phyloP scores from a whole-genome alignment of 139 green algal species.

The Tetradesmus obliquus region DNA sequence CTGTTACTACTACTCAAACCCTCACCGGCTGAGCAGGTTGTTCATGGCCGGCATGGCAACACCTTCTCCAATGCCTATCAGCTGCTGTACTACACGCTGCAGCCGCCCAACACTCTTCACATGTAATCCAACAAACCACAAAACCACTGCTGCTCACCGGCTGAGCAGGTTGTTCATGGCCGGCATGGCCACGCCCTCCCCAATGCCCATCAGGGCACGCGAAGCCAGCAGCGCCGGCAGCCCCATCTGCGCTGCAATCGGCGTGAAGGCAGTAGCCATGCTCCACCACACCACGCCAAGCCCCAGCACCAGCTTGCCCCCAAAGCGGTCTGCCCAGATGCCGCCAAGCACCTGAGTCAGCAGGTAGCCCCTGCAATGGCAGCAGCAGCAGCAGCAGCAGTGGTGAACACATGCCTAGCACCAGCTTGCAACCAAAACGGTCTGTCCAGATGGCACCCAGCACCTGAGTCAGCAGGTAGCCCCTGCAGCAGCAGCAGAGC shows the following conservation, averaged over 20 bases:
- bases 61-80: conserved; percentile 97
- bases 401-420: conserved; percentile 75
- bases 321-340: conserved; percentile 92
- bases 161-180: conserved; percentile 99
- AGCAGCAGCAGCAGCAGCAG: background rate
- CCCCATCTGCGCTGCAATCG: conserved; percentile 84
- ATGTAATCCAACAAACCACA: no score
- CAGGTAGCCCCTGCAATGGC: conserved; percentile 76
- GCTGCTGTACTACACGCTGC: background rate
- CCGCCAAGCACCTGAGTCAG: conserved; percentile 93
- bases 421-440: conserved; percentile 91
- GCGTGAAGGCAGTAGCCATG: conserved; percentile 92
- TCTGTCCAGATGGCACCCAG: conserved; percentile 94
- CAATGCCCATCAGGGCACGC: conserved; percentile 94
- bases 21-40: conserved; percentile 90
- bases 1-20: background rate
- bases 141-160: conserved; percentile 57
- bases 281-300: conserved; percentile 97
- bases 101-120: no score
- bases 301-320: conserved; percentile 94
- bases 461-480: conserved; percentile 91
- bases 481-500: conserved; percentile 50
- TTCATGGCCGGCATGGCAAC: conserved; percentile 99
- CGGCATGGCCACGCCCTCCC: conserved; percentile 98
- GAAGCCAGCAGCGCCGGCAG: conserved; percentile 86